Evolutionary conservation across 2,329 filamentous ascomycete genomes (phyloP), one percentile per base, ranked within the genome.

Genomic region (Monilinia vaccinii-corymbosi): DNA sequence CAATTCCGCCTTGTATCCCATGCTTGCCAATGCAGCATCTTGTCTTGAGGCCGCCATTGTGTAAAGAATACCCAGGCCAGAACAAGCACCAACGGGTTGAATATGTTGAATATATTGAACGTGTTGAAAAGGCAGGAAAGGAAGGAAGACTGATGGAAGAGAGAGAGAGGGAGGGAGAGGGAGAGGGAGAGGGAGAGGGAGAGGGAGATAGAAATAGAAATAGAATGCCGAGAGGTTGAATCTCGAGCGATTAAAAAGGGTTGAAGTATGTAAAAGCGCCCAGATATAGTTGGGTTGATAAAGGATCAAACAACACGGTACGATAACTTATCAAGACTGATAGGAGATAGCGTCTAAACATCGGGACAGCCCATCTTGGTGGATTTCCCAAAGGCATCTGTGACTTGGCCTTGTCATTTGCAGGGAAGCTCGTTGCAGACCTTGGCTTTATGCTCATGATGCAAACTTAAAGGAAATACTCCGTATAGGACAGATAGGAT

Each of bases 1-100:
- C 47, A 89, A 70, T 70, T 88, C 85, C 57, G 79, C 77, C 73
- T 81, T 81, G 76, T 88, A 88, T 56, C 85, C 86, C 83, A 88
- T 61, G 21, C 23, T 50, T 40, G 46, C 46, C 59, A 61, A 28
- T 11, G 42, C 58, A 45, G 48, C 57, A 59, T 59, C 57, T 55
- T 59, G 57, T 31, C 32, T 42, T 23, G 57, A 45, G 11, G 31
- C 36, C 28, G 28, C 57, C 50, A 55, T 59, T 31, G 49, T 34
- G 18, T 47, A 11, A 38, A 45, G 23, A 23, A 3, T 16, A 47
- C 21, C n/a, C n/a, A n/a, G n/a, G n/a, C 16, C 9, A 25, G 13
- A 34, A 28, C 1, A 25, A 45, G 47, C 14, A 23, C 52, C 4
- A 34, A 56, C 18, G 36, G 42, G 25, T 32, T 21, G n/a, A 7